Evolutionary conservation across 257 asterid genomes (phyloP).

Genomic region (Gentiana dahurica): DNA sequence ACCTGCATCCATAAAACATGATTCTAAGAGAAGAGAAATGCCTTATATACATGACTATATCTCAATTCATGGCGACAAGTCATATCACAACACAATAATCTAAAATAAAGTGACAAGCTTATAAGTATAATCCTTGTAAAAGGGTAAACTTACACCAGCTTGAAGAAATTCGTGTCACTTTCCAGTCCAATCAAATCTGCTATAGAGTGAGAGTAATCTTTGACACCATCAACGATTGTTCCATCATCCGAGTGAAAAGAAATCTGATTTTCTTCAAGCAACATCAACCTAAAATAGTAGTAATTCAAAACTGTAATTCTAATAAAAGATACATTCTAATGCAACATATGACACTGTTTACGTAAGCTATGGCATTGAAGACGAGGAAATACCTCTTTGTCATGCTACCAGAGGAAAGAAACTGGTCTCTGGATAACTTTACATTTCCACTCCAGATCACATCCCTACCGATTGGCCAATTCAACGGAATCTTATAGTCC

Average conservation of each 20-base stretch:
- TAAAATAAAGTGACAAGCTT: not conserved
- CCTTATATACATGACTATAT: not conserved
- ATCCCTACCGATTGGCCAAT: slow-evolving; percentile 94
- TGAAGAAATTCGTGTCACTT: slow-evolving; percentile 64
- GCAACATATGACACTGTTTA: not conserved
- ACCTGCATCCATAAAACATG: slow-evolving; percentile 41
- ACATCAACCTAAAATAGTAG: slow-evolving; percentile 64
- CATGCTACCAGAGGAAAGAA: slow-evolving; percentile 98
- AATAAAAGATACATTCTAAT: not conserved
- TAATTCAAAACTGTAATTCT: slow-evolving; percentile 8
- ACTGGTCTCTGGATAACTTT: slow-evolving; percentile 88
- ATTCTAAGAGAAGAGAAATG: not conserved
- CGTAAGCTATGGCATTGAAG: not conserved
- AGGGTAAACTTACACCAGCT: slow-evolving; percentile 68
- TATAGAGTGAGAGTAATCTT: slow-evolving; percentile 77
- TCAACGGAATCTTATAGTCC: slow-evolving; percentile 87
- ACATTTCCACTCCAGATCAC: slow-evolving; percentile 89
- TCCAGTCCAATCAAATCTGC: slow-evolving; percentile 93
- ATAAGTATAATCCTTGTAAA: not conserved
- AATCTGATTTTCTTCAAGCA: slow-evolving; percentile 96
- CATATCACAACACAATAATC: too few species aligned
- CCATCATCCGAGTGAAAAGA: slow-evolving; percentile 89
- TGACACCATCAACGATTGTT: slow-evolving; percentile 64
- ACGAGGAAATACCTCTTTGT: slow-evolving; percentile 67
- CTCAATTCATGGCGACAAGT: too few species aligned